These are phyloP conservation scores for Leccinum variicolor DNA, from an alignment of 768 basidiomycete genomes.

Conservation along the genomic window DNA sequence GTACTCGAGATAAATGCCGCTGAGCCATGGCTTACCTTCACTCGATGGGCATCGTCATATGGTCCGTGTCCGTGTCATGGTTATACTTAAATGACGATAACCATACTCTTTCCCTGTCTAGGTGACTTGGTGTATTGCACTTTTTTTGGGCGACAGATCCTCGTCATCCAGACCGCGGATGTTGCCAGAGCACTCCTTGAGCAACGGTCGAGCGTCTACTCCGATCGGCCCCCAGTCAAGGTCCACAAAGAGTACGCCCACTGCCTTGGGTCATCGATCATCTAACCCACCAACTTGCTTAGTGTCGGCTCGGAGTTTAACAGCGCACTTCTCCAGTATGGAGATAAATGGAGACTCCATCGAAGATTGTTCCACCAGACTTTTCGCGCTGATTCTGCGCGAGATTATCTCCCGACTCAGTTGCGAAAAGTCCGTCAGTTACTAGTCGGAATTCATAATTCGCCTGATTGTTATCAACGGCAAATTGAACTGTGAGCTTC, in stretches of 20 bases:
- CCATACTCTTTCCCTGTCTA: constrained; percentile 9
- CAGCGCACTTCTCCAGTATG: constrained; percentile 28
- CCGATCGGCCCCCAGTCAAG: constrained; percentile 35
- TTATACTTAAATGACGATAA: not conserved
- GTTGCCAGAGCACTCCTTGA: constrained; percentile 35
- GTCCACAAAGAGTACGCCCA: constrained; percentile 22
- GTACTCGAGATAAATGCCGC: constrained; percentile 23
- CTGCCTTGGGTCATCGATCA: not conserved
- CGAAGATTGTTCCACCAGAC: constrained; percentile 33
- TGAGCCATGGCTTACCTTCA: constrained; percentile 33
- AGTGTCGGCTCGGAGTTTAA: constrained; percentile 32
- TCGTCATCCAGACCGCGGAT: constrained; percentile 32
- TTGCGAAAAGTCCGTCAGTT: constrained; percentile 28
- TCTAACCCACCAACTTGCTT: constrained; percentile 1
- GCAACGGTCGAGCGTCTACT: constrained; percentile 35
- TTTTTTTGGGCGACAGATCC: constrained; percentile 31
- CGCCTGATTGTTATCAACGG: constrained; percentile 25
- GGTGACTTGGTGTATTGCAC: constrained; percentile 32
- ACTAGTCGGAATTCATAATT: constrained; percentile 18
- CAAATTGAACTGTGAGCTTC: constrained; percentile 30
- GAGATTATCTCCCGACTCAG: constrained; percentile 24
- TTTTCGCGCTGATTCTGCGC: constrained; percentile 27
- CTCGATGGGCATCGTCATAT: constrained; percentile 27
- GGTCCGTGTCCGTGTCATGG: constrained; percentile 23
- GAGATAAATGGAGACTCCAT: constrained; percentile 30